Conservation (phyloP, 108 stramenopile genomes). For the Discostella pseudostelligera region DNA sequence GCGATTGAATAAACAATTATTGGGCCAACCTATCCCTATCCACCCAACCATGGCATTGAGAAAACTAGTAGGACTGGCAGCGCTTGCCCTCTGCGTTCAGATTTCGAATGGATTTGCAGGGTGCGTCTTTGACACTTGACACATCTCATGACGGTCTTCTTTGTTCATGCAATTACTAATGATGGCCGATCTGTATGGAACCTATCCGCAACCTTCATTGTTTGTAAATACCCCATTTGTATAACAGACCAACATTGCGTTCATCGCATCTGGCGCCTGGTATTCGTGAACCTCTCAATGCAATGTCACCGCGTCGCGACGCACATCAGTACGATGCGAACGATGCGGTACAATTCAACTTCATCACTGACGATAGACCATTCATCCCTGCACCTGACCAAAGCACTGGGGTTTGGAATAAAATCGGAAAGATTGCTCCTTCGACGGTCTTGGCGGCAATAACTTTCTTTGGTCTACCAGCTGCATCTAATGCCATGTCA, state of each 20-base stretch:
- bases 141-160: neutral
- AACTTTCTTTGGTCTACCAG: conserved; percentile 26
- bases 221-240: neutral
- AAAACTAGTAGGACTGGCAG: conserved; percentile 3
- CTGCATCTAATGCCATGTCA: conserved; percentile 42
- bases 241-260: conserved; percentile 15
- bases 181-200: neutral
- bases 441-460: conserved; percentile 24
- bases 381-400: neutral
- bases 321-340: conserved; percentile 4
- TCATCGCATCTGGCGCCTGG: conserved; percentile 9
- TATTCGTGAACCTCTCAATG: conserved; percentile 9
- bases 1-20: too few relatives aligned
- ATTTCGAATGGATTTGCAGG: conserved; percentile 23
- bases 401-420: conserved; percentile 7
- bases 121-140: conserved; percentile 14
- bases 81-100: conserved; percentile 13
- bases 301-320: neutral
- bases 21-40: too few relatives aligned
- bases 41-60: conserved; percentile 7
- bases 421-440: conserved; percentile 18
- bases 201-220: neutral
- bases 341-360: conserved; percentile 2
- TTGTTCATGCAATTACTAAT: conserved; percentile 1
- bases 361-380: conserved; percentile 6